phyloP scores from a whole-genome alignment of 805 yeast genomes.

The Cephaloascus albidus region DNA sequence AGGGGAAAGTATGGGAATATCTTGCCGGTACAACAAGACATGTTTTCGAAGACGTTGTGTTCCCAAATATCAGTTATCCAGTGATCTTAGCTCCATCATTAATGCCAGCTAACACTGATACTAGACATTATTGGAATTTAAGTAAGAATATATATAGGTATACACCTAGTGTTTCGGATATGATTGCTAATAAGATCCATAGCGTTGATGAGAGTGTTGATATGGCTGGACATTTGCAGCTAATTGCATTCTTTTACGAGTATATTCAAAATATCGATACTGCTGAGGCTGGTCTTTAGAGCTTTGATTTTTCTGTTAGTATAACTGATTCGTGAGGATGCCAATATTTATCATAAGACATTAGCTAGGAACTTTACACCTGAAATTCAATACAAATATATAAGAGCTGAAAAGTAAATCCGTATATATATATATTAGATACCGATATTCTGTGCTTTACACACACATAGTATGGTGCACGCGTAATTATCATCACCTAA shows the following conservation, averaged over 20 bases:
- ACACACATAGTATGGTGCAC: too few relatives aligned
- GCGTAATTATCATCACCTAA: too few relatives aligned
- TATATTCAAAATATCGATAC: conserved; percentile 19
- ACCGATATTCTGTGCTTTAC: too few relatives aligned
- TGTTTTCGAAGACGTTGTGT: conserved; percentile 47
- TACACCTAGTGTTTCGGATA: conserved; percentile 10
- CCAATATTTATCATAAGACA: too few relatives aligned
- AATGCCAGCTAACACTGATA: conserved; percentile 56
- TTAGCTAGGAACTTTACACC: too few relatives aligned
- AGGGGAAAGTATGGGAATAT: conserved; percentile 38
- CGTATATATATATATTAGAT: too few relatives aligned
- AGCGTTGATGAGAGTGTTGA: conserved; percentile 24
- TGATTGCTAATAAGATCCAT: conserved; percentile 14
- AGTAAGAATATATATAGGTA: conserved; percentile 46
- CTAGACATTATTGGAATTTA: conserved; percentile 48
- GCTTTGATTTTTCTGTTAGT: too few relatives aligned
- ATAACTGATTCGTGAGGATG: too few relatives aligned
- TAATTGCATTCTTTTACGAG: conserved; percentile 23
- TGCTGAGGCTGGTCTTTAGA: background rate
- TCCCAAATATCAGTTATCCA: conserved; percentile 16
- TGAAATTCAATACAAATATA: too few relatives aligned
- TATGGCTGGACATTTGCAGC: conserved; percentile 22
- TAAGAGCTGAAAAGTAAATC: too few relatives aligned
- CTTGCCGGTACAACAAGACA: conserved; percentile 57
- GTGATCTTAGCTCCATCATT: conserved; percentile 37